A percentile compares a stretch with the other conserved stretches of the same genome.
These are phyloP conservation scores for Calonectria fujianensis DNA, from an alignment of 2,329 filamentous ascomycete species.

Conservation along the genomic window DNA sequence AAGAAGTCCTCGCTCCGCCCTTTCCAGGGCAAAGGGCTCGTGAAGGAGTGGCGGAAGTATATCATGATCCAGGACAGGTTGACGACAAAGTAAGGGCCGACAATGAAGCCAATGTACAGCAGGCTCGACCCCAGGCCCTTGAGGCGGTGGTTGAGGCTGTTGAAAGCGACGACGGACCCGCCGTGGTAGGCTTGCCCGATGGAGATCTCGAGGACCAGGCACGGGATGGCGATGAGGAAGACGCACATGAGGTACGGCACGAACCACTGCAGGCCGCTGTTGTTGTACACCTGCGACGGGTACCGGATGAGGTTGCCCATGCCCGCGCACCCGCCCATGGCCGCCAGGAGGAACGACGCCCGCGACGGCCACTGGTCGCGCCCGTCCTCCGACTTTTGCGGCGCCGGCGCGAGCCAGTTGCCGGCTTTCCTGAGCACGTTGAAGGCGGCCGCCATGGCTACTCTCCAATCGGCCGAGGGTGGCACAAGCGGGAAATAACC, in stretches of 20 bases:
- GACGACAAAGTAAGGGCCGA: constrained; percentile 75
- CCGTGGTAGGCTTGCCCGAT: constrained; percentile 81
- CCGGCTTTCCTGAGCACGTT: constrained; percentile 57
- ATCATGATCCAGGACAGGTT: constrained; percentile 64
- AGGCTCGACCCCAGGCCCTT: constrained; percentile 73
- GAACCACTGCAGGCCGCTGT: constrained; percentile 76
- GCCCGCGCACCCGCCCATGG: constrained; percentile 75
- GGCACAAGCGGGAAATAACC: neutral
- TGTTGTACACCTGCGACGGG: constrained; percentile 76
- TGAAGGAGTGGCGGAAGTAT: constrained; percentile 75
- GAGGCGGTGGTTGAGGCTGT: constrained; percentile 71
- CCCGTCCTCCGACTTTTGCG: constrained; percentile 62
- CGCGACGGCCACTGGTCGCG: constrained; percentile 74
- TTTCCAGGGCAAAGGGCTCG: constrained; percentile 73
- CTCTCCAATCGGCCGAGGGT: neutral
- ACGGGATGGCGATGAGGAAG: constrained; percentile 73
- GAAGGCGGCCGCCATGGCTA: constrained; percentile 48
- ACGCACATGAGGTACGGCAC: constrained; percentile 74
- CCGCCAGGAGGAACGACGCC: constrained; percentile 73
- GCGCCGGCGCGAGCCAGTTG: constrained; percentile 60
- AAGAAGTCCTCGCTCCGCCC: constrained; percentile 72
- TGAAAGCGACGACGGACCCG: constrained; percentile 72
- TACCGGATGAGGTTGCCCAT: constrained; percentile 76
- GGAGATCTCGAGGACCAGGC: constrained; percentile 76
- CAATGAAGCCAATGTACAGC: constrained; percentile 71